These are phyloP conservation scores for Pseudogymnoascus sp. DNA, from an alignment of 2,329 filamentous ascomycete genomes.

Conservation along the genomic window DNA sequence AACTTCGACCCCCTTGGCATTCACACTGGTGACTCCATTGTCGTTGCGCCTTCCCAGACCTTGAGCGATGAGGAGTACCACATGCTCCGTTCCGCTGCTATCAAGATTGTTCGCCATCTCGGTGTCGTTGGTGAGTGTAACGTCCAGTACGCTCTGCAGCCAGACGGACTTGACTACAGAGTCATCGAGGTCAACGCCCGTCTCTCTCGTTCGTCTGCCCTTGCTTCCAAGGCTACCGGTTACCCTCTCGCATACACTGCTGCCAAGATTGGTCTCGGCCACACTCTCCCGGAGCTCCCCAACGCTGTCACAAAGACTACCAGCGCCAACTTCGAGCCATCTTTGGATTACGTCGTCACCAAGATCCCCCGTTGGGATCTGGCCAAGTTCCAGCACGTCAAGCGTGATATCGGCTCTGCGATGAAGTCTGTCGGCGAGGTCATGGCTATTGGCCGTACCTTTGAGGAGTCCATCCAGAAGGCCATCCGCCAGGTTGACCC, in stretches of 20 bases:
- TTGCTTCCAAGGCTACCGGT: constrained; percentile 95
- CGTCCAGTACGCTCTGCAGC: constrained; percentile 93
- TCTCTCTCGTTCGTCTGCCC: constrained; percentile 91
- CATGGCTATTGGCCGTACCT: constrained; percentile 97
- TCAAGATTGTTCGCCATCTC: constrained; percentile 96
- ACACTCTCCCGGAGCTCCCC: constrained; percentile 88
- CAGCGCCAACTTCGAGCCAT: constrained; percentile 97
- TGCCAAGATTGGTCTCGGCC: constrained; percentile 94
- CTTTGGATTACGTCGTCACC: constrained; percentile 93
- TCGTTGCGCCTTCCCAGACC: constrained; percentile 93
- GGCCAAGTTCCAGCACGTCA: constrained; percentile 97
- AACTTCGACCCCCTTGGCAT: constrained; percentile 98
- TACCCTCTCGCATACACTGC: constrained; percentile 96
- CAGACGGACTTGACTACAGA: constrained; percentile 93
- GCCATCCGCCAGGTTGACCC: constrained; percentile 96
- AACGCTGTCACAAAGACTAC: constrained; percentile 98
- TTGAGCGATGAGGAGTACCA: constrained; percentile 98
- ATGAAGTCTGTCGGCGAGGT: constrained; percentile 99
- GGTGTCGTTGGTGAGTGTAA: constrained; percentile 98
- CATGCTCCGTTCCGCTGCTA: constrained; percentile 94
- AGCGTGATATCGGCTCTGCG: constrained; percentile 90
- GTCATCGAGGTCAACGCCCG: constrained; percentile 99
- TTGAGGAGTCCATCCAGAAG: constrained; percentile 98
- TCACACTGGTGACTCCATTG: constrained; percentile 97
- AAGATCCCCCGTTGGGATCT: constrained; percentile 99